phyloP scores from a whole-genome alignment of 345 rosid genomes.

The Citrus trifoliata region DNA sequence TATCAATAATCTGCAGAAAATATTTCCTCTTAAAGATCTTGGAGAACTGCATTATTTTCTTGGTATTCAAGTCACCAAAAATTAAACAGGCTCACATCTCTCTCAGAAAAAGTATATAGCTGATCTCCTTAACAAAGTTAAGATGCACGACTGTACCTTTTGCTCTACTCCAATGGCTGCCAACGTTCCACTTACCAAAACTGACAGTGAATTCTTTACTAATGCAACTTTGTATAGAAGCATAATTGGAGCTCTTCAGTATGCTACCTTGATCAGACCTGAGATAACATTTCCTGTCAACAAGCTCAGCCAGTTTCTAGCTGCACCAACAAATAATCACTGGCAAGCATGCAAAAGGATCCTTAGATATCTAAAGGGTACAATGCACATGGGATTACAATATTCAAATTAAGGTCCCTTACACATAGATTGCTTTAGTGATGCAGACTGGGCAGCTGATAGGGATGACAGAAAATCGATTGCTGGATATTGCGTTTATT shows the following conservation, averaged over 20 bases:
- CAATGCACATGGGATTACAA: no score
- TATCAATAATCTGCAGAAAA: no score
- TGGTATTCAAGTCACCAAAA: no score
- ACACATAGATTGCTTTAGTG: no score
- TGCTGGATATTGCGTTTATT: no score
- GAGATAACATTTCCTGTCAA: not conserved
- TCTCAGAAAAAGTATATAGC: not conserved
- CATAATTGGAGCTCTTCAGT: not conserved
- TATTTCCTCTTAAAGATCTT: no score
- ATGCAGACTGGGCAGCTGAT: no score
- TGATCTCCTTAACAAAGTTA: fast-evolving
- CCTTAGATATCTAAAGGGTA: not conserved
- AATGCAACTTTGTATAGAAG: not conserved
- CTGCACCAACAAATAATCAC: not conserved
- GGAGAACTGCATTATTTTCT: no score
- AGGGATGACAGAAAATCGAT: no score
- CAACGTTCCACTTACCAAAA: fast-evolving
- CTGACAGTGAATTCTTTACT: fast-evolving
- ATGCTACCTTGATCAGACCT: not conserved
- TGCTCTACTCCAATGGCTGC: not conserved
- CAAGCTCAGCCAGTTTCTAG: not conserved
- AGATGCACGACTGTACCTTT: not conserved
- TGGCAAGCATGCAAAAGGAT: not conserved
- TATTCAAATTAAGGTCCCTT: fast-evolving
- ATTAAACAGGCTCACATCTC: not conserved